Base-by-base conservation (phyloP, 305 asterid genomes). In the Plantago lanceolata region DNA sequence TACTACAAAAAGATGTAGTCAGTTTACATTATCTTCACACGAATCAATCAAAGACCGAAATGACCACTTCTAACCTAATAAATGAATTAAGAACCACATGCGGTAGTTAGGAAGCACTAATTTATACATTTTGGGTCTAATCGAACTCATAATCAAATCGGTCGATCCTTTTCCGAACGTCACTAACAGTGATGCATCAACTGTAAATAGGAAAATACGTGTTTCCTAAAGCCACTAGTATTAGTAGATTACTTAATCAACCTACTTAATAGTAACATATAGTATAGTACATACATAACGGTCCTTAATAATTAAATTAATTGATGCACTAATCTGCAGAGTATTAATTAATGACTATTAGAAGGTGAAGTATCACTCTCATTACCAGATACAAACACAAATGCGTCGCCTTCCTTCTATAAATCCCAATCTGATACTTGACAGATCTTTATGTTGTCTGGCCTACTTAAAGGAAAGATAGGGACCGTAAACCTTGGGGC, bases 151-250 rank as follows among this genome's bases (percentile, higher is more conserved):
- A 54, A 33, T 54, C 19, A 53, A 17, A 14, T 5, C 12, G 8
- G n/a, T 24, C 19, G 21, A 26, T 55, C 20, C 16, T 55, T 55
- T 55, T 16, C 31, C 5, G 1, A 15, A 54, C 59, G n/a, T 54
- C 59, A 54, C 59, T 54, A 55, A 55, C 21, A 55, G 59, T 55
- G 59, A 55, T 55, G 59, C 43, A 55, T 55, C 59, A 55, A 33
- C 59, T 5, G 59, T 55, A 6, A 24, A 37, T 24, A 24, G 59
- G 28, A 24, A 24, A 24, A 1, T 24, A 24, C 28, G 28, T 24
- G 28, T 24, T 24, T 24, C 28, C 28, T 1, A 24, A 24, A 1
- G 28, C 3, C 28, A 24, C 28, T 24, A 53, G 18, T 19, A 19
- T 28, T 19, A 8, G 5, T 19, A 19, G 57, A 51, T 51, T 19